phyloP scores from a whole-genome alignment of 352 stramenopile species.

The Globisporangium cystogenes region DNA sequence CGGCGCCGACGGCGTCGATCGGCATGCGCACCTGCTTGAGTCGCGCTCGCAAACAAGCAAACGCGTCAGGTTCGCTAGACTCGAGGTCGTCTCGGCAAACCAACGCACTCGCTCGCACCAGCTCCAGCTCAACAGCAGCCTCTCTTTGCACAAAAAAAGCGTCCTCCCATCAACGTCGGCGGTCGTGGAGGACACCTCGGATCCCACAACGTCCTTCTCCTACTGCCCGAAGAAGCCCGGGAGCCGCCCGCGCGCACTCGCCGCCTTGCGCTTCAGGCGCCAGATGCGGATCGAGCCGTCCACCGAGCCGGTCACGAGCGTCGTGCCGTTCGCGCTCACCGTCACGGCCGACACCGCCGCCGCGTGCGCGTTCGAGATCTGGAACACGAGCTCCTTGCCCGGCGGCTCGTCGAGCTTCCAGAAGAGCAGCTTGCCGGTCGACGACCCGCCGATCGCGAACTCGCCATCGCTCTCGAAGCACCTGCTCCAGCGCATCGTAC shows the following conservation, averaged over 20 bases:
- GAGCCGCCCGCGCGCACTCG: conserved; percentile 33
- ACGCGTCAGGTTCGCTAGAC: too few species aligned
- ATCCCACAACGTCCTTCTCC: too few species aligned
- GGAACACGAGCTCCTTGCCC: conserved; percentile 56
- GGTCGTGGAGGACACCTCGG: too few species aligned
- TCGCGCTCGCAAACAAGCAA: too few species aligned
- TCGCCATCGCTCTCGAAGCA: conserved; percentile 79
- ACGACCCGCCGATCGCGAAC: conserved; percentile 68
- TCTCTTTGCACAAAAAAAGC: too few species aligned
- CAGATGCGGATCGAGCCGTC: conserved; percentile 76
- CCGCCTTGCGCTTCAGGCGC: conserved; percentile 60
- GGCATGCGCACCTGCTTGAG: too few species aligned
- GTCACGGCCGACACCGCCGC: conserved; percentile 57
- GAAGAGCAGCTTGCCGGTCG: conserved; percentile 70
- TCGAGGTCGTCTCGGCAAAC: too few species aligned
- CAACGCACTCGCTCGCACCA: too few species aligned
- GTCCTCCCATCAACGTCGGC: too few species aligned
- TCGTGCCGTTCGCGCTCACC: conserved; percentile 51
- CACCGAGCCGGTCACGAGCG: conserved; percentile 46
- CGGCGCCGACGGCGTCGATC: too few species aligned
- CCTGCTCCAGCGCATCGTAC: too few species aligned
- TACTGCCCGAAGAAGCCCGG: conserved; percentile 44
- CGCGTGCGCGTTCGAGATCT: conserved; percentile 67
- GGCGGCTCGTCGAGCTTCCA: conserved; percentile 78
- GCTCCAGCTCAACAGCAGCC: too few species aligned